Evolutionary conservation across 163 green algal genomes (phyloP), one percentile per base, ranked within the genome.

Genomic region (Smithsoniella earleae): DNA sequence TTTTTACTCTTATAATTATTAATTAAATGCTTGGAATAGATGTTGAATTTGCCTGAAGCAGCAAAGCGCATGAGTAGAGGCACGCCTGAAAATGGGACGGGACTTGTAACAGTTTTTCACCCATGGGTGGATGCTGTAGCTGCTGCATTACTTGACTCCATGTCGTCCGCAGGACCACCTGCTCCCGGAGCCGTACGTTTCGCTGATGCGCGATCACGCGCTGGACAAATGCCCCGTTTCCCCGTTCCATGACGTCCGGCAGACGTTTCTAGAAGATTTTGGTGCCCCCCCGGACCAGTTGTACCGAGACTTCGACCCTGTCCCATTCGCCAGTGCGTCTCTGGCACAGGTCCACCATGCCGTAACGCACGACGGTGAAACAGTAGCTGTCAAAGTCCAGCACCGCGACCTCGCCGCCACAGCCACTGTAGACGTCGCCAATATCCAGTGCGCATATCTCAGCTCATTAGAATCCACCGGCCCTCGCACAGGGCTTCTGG

Each of bases 301-400:
- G 27, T 97, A 92, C 73, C 74, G 75, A 2, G 54, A 36, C 38
- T 91, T 97, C 65, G 79, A 86, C 1, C 46, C 66, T 0, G 65
- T 65, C 5, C 89, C 91, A n/a, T 82, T 96, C 22, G 91, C 91
- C 20, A 87, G 78, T 28, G 91, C 91, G 13, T 95, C 87, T 5
- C 83, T 96, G n/a, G 91, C 91, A 10, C 90, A 96, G 83, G 91
- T 96, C 28, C 90, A 96, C 69, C 77, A 81, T 18, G 91, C 91
- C 0, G 36, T 66, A 0, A 76, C 77, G 33, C 77, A 86, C 49
- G 79, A 90, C 30, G 91, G 91, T 2, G 58, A 52, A 1, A 79
- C 85, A 58, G 74, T 96, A 46, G 91, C 91, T 2, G 86, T 96
- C 5, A 96, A 97, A 77, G 89, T 97, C 37, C 91, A 97, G 82